phyloP scores from a whole-genome alignment of 805 yeast genomes.

The Pichia thaimueangensis region DNA sequence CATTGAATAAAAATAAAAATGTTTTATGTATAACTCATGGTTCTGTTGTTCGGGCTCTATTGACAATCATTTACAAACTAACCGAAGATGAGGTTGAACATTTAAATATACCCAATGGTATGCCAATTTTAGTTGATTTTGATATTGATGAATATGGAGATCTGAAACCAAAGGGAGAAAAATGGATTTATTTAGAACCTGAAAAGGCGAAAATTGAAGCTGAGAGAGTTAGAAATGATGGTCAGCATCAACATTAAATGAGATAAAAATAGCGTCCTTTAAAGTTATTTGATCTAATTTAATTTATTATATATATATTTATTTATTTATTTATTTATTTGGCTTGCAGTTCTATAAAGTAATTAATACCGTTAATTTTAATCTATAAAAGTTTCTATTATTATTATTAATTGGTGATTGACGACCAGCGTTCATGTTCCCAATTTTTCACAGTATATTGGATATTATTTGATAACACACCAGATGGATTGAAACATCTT shows the following conservation, averaged over 20 bases:
- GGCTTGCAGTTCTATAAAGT: no score
- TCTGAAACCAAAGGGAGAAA: constrained; percentile 21
- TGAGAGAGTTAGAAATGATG: constrained; percentile 74
- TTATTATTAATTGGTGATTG: no score
- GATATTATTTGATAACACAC: constrained; percentile 20
- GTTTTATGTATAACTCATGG: constrained; percentile 77
- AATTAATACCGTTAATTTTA: no score
- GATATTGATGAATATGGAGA: constrained; percentile 40
- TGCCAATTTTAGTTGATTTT: constrained; percentile 60
- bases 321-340: background rate
- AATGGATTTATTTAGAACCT: constrained; percentile 70
- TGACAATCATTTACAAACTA: constrained; percentile 60
- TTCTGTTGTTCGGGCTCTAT: constrained; percentile 68
- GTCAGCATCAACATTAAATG: constrained; percentile 23
- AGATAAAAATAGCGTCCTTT: no score
- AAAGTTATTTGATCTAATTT: no score
- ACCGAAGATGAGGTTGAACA: constrained; percentile 64
- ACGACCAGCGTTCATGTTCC: constrained; percentile 40
- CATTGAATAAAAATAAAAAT: constrained; percentile 44
- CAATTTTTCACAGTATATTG: constrained; percentile 49
- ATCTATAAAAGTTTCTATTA: background rate
- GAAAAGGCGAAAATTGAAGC: constrained; percentile 75
- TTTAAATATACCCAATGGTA: constrained; percentile 78
- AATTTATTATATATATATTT: background rate
- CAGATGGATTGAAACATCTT: constrained; percentile 24